A percentile compares a stretch with the other conserved stretches of the same genome.
Conservation (phyloP, 768 basidiomycete species). For the Hygrophorus russula region DNA sequence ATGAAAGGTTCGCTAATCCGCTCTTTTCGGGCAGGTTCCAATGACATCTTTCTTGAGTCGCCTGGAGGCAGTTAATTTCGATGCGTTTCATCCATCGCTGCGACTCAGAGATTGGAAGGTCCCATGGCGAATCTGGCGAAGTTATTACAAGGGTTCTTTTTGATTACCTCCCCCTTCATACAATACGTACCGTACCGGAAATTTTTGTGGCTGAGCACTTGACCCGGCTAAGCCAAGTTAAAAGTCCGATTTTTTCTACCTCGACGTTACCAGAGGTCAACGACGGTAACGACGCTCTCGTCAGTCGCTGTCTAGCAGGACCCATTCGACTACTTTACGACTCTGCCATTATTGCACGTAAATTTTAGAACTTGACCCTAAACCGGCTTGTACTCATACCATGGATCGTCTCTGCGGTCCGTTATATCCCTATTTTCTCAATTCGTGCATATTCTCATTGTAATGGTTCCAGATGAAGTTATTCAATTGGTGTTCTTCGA, state of each 20-base stretch:
- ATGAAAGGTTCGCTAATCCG: conserved; percentile 8
- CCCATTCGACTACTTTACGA: conserved; percentile 6
- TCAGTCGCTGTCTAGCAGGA: neutral
- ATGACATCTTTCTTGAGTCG: conserved; percentile 49
- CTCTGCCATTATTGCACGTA: conserved; percentile 7
- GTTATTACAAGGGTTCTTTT: conserved; percentile 28
- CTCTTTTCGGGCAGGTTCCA: conserved; percentile 45
- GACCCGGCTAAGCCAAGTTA: neutral
- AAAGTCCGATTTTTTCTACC: conserved; percentile 6
- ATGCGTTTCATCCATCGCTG: conserved; percentile 55
- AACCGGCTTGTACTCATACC: conserved; percentile 6
- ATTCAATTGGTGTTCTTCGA: conserved; percentile 66
- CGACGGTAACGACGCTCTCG: neutral
- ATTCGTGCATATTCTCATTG: conserved; percentile 7
- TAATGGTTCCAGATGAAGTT: conserved; percentile 38
- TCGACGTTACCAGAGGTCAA: conserved; percentile 5
- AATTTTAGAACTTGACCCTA: conserved; percentile 9
- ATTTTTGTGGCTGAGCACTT: neutral
- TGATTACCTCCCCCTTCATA: conserved; percentile 13
- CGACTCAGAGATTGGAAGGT: conserved; percentile 67
- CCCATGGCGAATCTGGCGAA: conserved; percentile 55
- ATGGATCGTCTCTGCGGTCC: conserved; percentile 64
- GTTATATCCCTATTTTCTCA: conserved; percentile 17
- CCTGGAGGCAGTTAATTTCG: conserved; percentile 60
- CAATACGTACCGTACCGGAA: neutral